phyloP scores from a whole-genome alignment of 768 basidiomycete genomes.

The Leucogyrophana mollusca region DNA sequence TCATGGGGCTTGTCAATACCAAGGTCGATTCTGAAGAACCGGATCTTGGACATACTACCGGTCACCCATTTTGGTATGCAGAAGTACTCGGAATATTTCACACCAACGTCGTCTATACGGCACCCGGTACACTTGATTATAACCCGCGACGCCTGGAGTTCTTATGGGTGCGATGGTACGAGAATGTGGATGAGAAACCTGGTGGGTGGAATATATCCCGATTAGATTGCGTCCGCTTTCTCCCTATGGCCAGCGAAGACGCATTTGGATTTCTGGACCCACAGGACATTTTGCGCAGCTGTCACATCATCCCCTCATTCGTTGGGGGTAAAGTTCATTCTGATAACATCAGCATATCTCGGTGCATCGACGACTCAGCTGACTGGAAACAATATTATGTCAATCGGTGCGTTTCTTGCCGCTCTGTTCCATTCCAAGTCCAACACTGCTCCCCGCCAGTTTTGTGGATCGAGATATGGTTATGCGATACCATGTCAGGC shows the following conservation, averaged over 20 bases:
- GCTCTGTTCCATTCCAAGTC: too few relatives aligned
- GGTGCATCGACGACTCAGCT: neutral
- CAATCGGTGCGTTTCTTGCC: slow-evolving; percentile 1
- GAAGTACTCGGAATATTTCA: slow-evolving; percentile 17
- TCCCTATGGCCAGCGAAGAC: neutral
- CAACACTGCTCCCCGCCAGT: too few relatives aligned
- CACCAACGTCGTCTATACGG: slow-evolving; percentile 7
- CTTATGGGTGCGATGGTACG: slow-evolving; percentile 12
- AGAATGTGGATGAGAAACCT: neutral
- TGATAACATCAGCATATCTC: slow-evolving; percentile 1
- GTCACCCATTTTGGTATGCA: slow-evolving; percentile 5
- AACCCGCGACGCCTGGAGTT: slow-evolving; percentile 1
- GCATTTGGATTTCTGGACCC: slow-evolving; percentile 11
- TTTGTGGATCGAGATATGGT: too few relatives aligned
- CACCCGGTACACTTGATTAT: neutral
- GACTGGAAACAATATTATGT: slow-evolving; percentile 10
- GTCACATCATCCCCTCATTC: slow-evolving; percentile 10
- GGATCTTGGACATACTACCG: too few relatives aligned
- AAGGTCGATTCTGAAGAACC: too few relatives aligned
- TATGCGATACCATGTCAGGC: too few relatives aligned
- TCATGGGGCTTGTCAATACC: slow-evolving; percentile 17
- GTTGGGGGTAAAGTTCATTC: neutral
- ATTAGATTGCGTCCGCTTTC: slow-evolving; percentile 1
- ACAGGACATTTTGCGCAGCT: slow-evolving; percentile 9
- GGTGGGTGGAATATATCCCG: neutral